A percentile compares a stretch with the other conserved stretches of the same genome.
Conservation (phyloP, 169 alveolate genomes). For the Cryptosporidium xiaoi region DNA sequence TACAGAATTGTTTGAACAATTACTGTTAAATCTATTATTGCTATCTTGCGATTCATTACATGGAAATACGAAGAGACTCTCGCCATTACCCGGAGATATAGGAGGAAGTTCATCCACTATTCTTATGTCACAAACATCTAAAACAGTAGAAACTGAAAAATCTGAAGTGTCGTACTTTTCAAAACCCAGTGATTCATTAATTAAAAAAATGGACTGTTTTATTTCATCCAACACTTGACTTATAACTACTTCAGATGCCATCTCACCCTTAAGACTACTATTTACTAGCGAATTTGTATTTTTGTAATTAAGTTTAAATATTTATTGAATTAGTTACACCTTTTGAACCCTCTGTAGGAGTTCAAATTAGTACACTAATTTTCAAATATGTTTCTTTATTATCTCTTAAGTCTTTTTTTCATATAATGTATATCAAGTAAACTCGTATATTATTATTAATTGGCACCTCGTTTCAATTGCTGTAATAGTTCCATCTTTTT, state of each 20-base stretch:
- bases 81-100: conserved; percentile 14
- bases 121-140: conserved; percentile 39
- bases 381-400: no score
- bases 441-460: no score
- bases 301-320: no score
- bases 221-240: conserved; percentile 54
- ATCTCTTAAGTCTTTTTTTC: no score
- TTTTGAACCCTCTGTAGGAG: not conserved
- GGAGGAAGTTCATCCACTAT: conserved; percentile 69
- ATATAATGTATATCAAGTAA: no score
- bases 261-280: not conserved
- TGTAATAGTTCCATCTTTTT: no score
- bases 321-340: not conserved
- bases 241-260: conserved; percentile 47
- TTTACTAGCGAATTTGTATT: no score
- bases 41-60: conserved; percentile 15
- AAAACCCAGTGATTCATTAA: conserved; percentile 42
- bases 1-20: not conserved
- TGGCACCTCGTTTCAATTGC: no score
- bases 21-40: not conserved
- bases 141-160: conserved; percentile 41
- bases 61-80: conserved; percentile 31
- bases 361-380: no score
- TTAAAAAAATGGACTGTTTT: conserved; percentile 47
- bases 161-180: conserved; percentile 55